These are phyloP conservation scores for Andrographis paniculata DNA, from an alignment of 305 asterid species.

Conservation along the genomic window DNA sequence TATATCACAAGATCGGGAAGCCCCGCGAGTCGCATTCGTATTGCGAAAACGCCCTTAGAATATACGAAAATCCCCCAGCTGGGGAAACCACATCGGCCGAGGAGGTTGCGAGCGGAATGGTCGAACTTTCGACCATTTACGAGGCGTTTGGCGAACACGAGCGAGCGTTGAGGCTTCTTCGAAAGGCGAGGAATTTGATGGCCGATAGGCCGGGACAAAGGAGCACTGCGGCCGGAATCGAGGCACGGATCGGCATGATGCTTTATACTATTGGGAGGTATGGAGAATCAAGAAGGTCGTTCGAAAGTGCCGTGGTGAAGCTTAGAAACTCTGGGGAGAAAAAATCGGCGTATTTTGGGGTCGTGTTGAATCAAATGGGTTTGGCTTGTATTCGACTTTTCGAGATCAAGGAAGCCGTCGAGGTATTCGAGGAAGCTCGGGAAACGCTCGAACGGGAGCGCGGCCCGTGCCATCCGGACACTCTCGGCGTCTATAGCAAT, in stretches of 20 bases:
- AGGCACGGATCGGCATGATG: constrained; percentile 95
- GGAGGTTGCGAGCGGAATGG: constrained; percentile 89
- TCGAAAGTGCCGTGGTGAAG: constrained; percentile 70
- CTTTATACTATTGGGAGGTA: constrained; percentile 74
- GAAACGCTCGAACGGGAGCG: constrained; percentile 59
- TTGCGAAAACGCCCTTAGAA: constrained; percentile 84
- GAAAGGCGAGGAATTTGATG: constrained; percentile 74
- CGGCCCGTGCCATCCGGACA: constrained; percentile 92
- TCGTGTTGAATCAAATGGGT: constrained; percentile 96
- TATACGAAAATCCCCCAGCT: constrained; percentile 78
- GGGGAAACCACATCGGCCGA: constrained; percentile 79
- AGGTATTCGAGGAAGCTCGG: constrained; percentile 94
- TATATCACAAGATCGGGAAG: constrained; percentile 89
- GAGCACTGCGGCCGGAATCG: constrained; percentile 88
- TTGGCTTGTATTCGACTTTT: constrained; percentile 85
- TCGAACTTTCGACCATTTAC: constrained; percentile 84
- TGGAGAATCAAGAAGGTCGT: constrained; percentile 73
- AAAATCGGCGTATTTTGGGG: constrained; percentile 92
- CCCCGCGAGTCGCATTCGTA: constrained; percentile 83
- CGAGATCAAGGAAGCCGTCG: constrained; percentile 88
- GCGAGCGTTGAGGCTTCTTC: constrained; percentile 80
- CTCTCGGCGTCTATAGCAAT: constrained; percentile 94
- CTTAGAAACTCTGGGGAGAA: constrained; percentile 88
- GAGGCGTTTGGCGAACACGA: constrained; percentile 89
- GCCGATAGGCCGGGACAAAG: constrained; percentile 98